Evolutionary conservation across 257 asterid genomes (phyloP), one percentile per base, ranked within the genome.

Genomic region (Ligustrum vulgare): DNA sequence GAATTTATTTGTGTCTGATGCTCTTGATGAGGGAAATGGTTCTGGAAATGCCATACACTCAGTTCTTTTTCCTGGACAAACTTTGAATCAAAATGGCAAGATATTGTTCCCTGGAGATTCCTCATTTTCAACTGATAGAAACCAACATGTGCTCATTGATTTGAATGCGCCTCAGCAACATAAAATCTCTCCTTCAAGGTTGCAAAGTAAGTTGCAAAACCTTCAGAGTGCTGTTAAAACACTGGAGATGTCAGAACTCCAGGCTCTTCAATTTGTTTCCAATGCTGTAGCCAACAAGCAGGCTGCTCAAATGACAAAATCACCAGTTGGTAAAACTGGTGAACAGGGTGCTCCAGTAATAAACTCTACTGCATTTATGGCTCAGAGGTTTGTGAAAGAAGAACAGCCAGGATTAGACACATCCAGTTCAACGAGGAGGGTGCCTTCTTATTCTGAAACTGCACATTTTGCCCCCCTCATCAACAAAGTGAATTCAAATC

Each of bases 321-420:
- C 80, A 72, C 81, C 66, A 34, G 76, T 78, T 66, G 77, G 72
- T 72, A 13, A 65, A 70, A 43, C 77, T 71, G 80, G 73, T 33
- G 83, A 76, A 69, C 71, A 81, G 45, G 74, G 71, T 72, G 71
- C 72, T 72, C 73, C 75, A 41, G 83, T 77, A 70, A 69, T 76
- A 62, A 67, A 64, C 71, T 73, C 82, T 75, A 66, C 79, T 28
- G 69, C 72, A 69, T 78, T 88, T 74, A 73, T 84, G 2, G 67
- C 82, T 65, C 84, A 70, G 84, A 85, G 81, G 68, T 60, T 86
- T 77, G 84, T 69, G 73, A 77, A 81, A 69, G 94, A 84, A 58
- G 77, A 74, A 75, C 74, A 65, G 68, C 81, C 87, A 36, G 80
- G 72, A 51, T 54, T 72, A 69, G 84, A 86, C 63, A 71, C 81